Percentiles rank a stretch among this genome's conserved stretches.
These are phyloP conservation scores for Zelopaecilomyces penicillatus DNA, from an alignment of 2,329 filamentous ascomycete species.

Conservation along the genomic window DNA sequence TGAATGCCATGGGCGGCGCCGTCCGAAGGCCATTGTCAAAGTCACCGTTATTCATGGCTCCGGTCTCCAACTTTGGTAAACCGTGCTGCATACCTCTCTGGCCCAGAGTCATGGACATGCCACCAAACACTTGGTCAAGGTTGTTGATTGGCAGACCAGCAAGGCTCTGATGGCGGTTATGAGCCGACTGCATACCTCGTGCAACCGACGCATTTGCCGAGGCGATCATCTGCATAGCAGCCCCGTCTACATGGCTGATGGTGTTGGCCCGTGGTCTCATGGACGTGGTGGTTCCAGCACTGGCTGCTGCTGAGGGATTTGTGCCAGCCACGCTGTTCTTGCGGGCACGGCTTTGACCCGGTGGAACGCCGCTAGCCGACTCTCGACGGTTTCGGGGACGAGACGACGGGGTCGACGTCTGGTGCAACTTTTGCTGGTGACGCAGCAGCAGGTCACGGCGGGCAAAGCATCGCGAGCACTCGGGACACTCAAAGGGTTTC, in stretches of 20 bases:
- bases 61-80: conserved; percentile 77
- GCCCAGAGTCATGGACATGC: conserved; percentile 62
- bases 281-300: conserved; percentile 38
- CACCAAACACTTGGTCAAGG: conserved; percentile 57
- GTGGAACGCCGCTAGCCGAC: conserved; percentile 67
- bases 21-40: conserved; percentile 64
- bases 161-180: conserved; percentile 67
- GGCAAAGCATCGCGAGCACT: conserved; percentile 91
- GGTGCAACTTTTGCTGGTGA: conserved; percentile 97
- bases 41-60: conserved; percentile 57
- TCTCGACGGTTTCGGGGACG: conserved; percentile 83
- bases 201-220: conserved; percentile 47
- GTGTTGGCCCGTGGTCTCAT: conserved; percentile 92
- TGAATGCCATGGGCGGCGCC: conserved; percentile 61
- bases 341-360: conserved; percentile 64
- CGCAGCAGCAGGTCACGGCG: conserved; percentile 82
- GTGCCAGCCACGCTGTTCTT: conserved; percentile 80
- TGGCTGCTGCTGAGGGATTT: conserved; percentile 31
- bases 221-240: conserved; percentile 64
- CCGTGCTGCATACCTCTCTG: conserved; percentile 59
- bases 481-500: conserved; percentile 95
- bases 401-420: conserved; percentile 80
- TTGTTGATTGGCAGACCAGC: conserved; percentile 54
- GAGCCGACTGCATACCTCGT: conserved; percentile 42
- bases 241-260: conserved; percentile 83